These are phyloP conservation scores for Pseudogymnoascus sp. DNA, from an alignment of 2,329 filamentous ascomycete species.

Conservation along the genomic window DNA sequence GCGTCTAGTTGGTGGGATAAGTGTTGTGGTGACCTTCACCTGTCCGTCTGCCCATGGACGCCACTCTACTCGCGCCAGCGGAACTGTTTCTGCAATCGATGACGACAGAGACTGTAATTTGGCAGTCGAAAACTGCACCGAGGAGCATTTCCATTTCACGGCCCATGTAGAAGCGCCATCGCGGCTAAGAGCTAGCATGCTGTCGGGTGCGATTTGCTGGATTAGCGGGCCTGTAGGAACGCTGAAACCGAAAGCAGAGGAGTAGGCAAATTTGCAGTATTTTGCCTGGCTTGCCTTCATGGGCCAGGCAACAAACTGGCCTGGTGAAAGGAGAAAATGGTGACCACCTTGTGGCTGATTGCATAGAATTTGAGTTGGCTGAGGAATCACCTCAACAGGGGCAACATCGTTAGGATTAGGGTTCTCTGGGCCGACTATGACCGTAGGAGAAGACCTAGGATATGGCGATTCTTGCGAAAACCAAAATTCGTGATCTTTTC, in stretches of 20 bases:
- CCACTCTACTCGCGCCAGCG: slow-evolving; percentile 2
- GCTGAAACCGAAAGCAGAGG: slow-evolving; percentile 30
- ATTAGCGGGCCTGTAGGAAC: slow-evolving; percentile 33
- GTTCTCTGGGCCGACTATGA: background rate
- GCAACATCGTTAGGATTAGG: background rate
- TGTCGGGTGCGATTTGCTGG: slow-evolving; percentile 35
- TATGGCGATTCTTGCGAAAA: slow-evolving; percentile 30
- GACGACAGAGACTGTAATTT: background rate
- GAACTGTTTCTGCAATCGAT: background rate
- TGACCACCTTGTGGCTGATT: slow-evolving; percentile 22
- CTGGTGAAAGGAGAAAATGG: slow-evolving; percentile 25
- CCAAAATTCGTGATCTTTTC: slow-evolving; percentile 38
- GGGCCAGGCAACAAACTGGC: slow-evolving; percentile 20
- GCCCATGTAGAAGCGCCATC: slow-evolving; percentile 34
- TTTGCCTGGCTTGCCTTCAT: slow-evolving; percentile 24
- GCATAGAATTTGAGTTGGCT: slow-evolving; percentile 39
- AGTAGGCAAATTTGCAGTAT: slow-evolving; percentile 30
- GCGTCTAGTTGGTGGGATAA: slow-evolving; percentile 12
- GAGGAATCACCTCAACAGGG: slow-evolving; percentile 14
- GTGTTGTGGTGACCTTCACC: slow-evolving; percentile 11
- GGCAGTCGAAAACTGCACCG: background rate
- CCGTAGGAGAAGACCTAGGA: slow-evolving; percentile 19
- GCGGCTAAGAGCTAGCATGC: slow-evolving; percentile 31
- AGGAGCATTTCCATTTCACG: slow-evolving; percentile 28
- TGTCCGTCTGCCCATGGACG: slow-evolving; percentile 10